Evolutionary conservation across 2,329 filamentous ascomycete species (phyloP).

Genomic region (Fusarium beomiforme): DNA sequence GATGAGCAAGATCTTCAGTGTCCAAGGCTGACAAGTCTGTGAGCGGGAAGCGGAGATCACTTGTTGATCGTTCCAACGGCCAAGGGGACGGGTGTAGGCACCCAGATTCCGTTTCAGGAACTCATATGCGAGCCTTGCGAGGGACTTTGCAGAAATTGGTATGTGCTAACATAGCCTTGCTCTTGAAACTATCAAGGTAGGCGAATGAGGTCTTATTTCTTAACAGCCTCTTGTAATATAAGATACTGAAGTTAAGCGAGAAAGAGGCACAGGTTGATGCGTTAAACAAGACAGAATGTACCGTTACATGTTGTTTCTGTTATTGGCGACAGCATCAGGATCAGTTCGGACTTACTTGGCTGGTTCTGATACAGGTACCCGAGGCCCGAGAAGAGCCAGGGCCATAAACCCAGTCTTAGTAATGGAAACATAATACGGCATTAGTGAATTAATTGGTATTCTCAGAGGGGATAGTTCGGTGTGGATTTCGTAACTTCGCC

Average conservation of each 20-base stretch:
- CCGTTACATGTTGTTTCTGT: slow-evolving; percentile 14
- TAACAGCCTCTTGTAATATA: background rate
- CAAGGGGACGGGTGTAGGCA: slow-evolving; percentile 2
- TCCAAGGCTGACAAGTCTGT: slow-evolving; percentile 15
- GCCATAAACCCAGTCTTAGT: background rate
- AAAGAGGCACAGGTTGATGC: slow-evolving; percentile 1
- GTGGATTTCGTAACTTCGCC: slow-evolving; percentile 5
- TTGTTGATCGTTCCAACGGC: slow-evolving; percentile 23
- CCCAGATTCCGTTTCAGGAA: slow-evolving; percentile 20
- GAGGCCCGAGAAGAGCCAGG: slow-evolving; percentile 3
- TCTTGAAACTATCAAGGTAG: slow-evolving; percentile 10
- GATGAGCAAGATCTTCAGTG: slow-evolving; percentile 11
- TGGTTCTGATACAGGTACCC: slow-evolving; percentile 30
- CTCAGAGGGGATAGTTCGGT: background rate
- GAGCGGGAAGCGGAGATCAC: slow-evolving; percentile 23
- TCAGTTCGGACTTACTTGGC: background rate
- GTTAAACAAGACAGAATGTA: background rate
- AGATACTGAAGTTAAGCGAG: slow-evolving; percentile 8
- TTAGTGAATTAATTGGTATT: background rate
- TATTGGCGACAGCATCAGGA: slow-evolving; percentile 18
- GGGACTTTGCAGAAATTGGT: slow-evolving; percentile 11
- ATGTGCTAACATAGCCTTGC: background rate
- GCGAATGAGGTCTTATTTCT: slow-evolving; percentile 2
- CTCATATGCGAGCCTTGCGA: slow-evolving; percentile 3
- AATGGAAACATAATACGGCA: background rate